phyloP scores from a whole-genome alignment of 768 basidiomycete species.

The Tylopilus cervinicoccineus region DNA sequence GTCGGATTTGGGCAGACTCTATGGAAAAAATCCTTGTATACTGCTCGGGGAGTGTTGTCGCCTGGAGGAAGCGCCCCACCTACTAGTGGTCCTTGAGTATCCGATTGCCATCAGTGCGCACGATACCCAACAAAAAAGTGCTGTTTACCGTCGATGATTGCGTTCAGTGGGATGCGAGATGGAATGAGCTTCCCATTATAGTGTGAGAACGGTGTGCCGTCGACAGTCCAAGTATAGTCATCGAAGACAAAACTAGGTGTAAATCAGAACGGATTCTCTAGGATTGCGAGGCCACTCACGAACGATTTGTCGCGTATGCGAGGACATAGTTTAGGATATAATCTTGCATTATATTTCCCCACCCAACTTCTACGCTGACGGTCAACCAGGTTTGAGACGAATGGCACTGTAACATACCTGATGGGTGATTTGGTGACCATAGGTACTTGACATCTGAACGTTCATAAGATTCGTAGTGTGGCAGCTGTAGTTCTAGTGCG shows the following conservation, averaged over 20 bases:
- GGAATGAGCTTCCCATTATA: conserved; percentile 34
- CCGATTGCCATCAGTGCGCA: background rate
- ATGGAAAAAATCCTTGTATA: conserved; percentile 35
- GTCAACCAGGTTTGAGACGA: background rate
- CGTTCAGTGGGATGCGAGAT: conserved; percentile 36
- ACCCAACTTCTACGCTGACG: conserved; percentile 28
- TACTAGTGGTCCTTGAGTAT: conserved; percentile 32
- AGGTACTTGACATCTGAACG: conserved; percentile 36
- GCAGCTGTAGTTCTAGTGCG: conserved; percentile 34
- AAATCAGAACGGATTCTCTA: background rate
- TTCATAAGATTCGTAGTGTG: conserved; percentile 37
- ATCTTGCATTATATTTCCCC: conserved; percentile 39
- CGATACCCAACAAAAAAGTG: background rate
- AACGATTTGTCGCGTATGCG: conserved; percentile 30
- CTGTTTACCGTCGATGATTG: conserved; percentile 31
- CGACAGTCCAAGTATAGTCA: conserved; percentile 38
- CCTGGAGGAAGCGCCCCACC: conserved; percentile 34
- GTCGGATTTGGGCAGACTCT: conserved; percentile 35
- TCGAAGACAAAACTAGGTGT: conserved; percentile 36
- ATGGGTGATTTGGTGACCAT: conserved; percentile 44
- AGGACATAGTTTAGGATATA: conserved; percentile 32
- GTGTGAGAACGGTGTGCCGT: conserved; percentile 32
- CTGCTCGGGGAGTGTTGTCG: conserved; percentile 30
- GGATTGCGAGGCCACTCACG: conserved; percentile 22
- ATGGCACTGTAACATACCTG: background rate